A percentile compares a stretch with the other conserved stretches of the same genome.
Evolutionary conservation across 2,329 filamentous ascomycete genomes (phyloP).

Genomic region (Microcera coccophila): DNA sequence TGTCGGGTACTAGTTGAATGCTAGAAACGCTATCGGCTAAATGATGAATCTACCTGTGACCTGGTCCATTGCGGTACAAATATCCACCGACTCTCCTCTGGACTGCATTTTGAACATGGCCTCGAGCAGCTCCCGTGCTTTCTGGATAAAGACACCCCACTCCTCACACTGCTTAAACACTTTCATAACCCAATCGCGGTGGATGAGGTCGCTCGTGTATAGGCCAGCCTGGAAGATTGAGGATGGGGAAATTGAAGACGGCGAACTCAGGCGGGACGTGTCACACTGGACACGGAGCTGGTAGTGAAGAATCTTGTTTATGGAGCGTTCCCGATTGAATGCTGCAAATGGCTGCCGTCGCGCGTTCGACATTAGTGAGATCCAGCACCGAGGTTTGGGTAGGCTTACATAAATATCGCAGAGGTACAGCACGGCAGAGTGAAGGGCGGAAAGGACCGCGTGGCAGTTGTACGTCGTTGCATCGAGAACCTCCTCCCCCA

Average conservation of each 20-base stretch:
- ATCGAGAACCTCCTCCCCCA: slow-evolving; percentile 6
- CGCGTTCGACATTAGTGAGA: background rate
- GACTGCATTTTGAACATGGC: slow-evolving; percentile 6
- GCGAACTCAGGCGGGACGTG: slow-evolving; percentile 8
- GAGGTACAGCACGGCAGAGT: slow-evolving; percentile 11
- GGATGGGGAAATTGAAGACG: slow-evolving; percentile 12
- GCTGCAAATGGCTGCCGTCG: slow-evolving; percentile 7
- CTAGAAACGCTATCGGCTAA: too few relatives aligned
- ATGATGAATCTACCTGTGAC: slow-evolving; percentile 13
- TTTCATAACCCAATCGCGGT: slow-evolving; percentile 11
- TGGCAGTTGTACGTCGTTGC: slow-evolving; percentile 7
- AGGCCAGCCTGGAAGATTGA: slow-evolving; percentile 11
- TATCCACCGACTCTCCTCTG: slow-evolving; percentile 3
- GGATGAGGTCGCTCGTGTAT: slow-evolving; percentile 9
- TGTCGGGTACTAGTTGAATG: too few relatives aligned
- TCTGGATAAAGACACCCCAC: slow-evolving; percentile 11
- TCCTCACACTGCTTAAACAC: slow-evolving; percentile 5
- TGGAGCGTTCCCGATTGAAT: slow-evolving; percentile 7
- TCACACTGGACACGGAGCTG: slow-evolving; percentile 9
- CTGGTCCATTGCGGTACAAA: slow-evolving; percentile 10
- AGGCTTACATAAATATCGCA: slow-evolving; percentile 11
- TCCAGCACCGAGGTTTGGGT: background rate
- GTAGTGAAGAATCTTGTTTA: slow-evolving; percentile 6
- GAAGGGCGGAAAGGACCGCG: slow-evolving; percentile 10
- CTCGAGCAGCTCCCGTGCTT: slow-evolving; percentile 10